These are phyloP conservation scores for Aristolochia californica DNA, from an alignment of 164 flowering plant species.

Conservation along the genomic window DNA sequence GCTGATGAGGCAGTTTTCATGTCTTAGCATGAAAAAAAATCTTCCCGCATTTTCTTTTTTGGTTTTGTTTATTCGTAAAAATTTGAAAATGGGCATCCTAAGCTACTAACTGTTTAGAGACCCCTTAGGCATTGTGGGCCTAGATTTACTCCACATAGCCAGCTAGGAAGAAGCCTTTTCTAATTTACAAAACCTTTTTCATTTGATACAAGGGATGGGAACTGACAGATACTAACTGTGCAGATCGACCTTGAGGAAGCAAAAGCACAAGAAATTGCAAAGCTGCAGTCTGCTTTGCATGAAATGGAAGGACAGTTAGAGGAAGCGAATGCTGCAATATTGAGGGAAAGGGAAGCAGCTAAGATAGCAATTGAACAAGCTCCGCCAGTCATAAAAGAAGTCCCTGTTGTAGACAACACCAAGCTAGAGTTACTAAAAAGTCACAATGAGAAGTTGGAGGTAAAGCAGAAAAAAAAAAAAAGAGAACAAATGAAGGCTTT, in stretches of 20 bases:
- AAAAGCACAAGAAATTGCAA: conserved; percentile 63
- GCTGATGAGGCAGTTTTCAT: too few species aligned
- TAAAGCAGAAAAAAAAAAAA: conserved; percentile 10
- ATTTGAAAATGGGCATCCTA: too few species aligned
- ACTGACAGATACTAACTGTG: conserved; percentile 3
- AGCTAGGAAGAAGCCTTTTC: too few species aligned
- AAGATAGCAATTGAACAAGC: conserved; percentile 70
- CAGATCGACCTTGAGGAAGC: conserved; percentile 75
- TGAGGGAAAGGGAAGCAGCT: conserved; percentile 69
- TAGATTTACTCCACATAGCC: too few species aligned
- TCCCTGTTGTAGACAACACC: conserved; percentile 61
- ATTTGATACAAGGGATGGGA: too few species aligned
- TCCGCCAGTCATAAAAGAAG: conserved; percentile 65
- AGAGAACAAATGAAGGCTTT: too few species aligned
- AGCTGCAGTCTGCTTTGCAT: conserved; percentile 43
- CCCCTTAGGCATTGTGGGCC: too few species aligned
- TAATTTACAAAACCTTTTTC: too few species aligned
- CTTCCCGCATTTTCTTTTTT: too few species aligned
- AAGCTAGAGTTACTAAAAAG: conserved; percentile 40
- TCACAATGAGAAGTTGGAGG: conserved; percentile 55
- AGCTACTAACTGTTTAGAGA: too few species aligned
- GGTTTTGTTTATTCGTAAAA: too few species aligned
- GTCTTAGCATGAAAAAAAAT: too few species aligned
- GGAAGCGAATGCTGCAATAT: conserved; percentile 52
- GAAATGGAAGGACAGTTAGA: conserved; percentile 57